Conservation (phyloP, 202 grass and related monocot genomes). For the Elaeis oleifera region DNA sequence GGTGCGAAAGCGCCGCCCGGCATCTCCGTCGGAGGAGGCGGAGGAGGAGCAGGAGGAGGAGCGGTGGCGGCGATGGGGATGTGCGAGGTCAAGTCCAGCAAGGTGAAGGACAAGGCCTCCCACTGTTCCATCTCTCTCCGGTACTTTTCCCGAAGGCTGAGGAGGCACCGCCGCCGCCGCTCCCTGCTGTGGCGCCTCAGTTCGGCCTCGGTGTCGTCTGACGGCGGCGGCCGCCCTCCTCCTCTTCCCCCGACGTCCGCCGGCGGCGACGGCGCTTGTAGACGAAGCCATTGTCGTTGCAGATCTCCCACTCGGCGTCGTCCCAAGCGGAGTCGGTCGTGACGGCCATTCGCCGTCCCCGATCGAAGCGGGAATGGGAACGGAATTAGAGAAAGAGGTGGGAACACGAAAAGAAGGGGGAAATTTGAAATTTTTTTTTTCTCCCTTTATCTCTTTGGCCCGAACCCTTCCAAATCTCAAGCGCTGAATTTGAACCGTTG, state of each 20-base stretch:
- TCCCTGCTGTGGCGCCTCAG: slow-evolving; percentile 27
- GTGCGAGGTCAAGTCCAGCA: slow-evolving; percentile 3
- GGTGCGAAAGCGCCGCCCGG: neutral
- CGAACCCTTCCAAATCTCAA: no score
- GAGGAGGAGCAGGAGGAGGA: neutral
- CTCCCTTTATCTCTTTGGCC: no score
- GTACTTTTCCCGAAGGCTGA: slow-evolving; percentile 37
- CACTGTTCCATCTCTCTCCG: slow-evolving; percentile 38
- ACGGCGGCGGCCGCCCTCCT: neutral
- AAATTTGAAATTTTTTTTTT: no score
- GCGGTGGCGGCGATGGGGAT: slow-evolving; percentile 1
- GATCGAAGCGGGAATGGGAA: no score
- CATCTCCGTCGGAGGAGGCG: neutral
- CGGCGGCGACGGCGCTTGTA: slow-evolving; percentile 46
- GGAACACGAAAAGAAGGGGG: no score
- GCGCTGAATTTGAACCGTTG: no score
- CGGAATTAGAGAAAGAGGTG: no score
- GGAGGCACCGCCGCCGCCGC: slow-evolving; percentile 28
- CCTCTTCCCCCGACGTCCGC: neutral
- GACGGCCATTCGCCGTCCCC: no score
- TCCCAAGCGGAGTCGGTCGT: neutral
- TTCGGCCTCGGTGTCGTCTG: slow-evolving; percentile 9
- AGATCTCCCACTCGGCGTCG: slow-evolving; percentile 42
- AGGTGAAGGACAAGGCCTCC: slow-evolving; percentile 31
- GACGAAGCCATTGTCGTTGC: slow-evolving; percentile 51